Conservation (phyloP, 2,329 filamentous ascomycete genomes). For the Fusarium praegraminearum region DNA sequence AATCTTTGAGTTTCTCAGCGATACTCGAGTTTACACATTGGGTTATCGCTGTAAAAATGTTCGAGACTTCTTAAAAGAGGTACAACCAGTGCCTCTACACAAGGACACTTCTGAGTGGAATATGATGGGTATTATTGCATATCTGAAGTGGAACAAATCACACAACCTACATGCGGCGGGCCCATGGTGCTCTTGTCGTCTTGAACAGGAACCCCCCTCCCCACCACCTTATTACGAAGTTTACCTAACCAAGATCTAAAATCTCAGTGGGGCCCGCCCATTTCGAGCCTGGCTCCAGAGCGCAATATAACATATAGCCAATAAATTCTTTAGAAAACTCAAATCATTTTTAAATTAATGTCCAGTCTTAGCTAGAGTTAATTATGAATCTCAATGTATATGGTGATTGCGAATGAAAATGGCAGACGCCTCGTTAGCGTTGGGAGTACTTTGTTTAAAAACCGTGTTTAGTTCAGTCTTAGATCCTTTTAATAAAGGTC, state of each 20-base stretch:
- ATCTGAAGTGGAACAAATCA: background rate
- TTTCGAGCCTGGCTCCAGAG: no score
- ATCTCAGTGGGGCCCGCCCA: no score
- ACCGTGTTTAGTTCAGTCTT: no score
- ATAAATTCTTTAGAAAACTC: no score
- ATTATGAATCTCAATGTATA: no score
- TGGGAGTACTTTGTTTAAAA: no score
- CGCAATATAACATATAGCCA: no score
- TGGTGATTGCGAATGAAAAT: no score
- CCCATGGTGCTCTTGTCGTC: background rate
- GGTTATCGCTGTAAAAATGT: background rate
- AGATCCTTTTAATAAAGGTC: no score
- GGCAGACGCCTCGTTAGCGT: no score
- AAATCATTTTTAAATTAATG: no score
- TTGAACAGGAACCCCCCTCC: background rate
- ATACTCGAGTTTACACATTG: background rate
- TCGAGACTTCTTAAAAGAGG: background rate
- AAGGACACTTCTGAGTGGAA: background rate
- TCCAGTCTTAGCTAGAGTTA: no score
- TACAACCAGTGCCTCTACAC: background rate
- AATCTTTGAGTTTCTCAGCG: background rate
- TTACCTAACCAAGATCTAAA: background rate
- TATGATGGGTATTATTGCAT: background rate
- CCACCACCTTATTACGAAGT: background rate
- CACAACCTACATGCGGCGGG: background rate